A percentile compares a stretch with the other conserved stretches of the same genome.
Evolutionary conservation across 768 basidiomycete species (phyloP).

Genomic region (Mycena alexandri): DNA sequence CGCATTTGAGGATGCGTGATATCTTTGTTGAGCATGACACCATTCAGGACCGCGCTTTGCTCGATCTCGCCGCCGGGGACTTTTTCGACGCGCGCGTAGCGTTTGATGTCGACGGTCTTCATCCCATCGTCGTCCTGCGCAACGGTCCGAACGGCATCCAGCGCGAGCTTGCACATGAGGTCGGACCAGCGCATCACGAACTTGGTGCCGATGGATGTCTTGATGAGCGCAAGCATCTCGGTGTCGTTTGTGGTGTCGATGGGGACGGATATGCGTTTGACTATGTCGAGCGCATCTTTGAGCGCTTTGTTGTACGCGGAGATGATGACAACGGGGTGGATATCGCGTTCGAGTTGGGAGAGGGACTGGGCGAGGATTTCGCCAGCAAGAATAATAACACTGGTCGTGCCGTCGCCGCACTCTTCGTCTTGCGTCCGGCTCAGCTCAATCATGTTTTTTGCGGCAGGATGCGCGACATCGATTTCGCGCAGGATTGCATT

Average conservation of each 20-base stretch:
- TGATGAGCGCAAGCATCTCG: conserved; percentile 97
- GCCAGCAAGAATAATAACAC: conserved; percentile 97
- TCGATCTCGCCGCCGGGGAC: conserved; percentile 98
- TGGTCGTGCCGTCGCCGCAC: conserved; percentile 98
- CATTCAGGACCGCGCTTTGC: conserved; percentile 85
- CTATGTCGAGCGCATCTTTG: conserved; percentile 89
- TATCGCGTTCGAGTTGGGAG: conserved; percentile 93
- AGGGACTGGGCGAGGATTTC: conserved; percentile 97
- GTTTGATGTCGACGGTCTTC: conserved; percentile 97
- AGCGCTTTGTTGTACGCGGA: conserved; percentile 97
- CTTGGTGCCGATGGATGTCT: conserved; percentile 98
- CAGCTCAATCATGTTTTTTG: conserved; percentile 99
- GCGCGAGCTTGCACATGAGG: conserved; percentile 95
- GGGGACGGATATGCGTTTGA: conserved; percentile 88
- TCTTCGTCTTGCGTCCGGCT: conserved; percentile 99
- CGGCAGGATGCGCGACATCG: conserved; percentile 98
- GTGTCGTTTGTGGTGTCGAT: conserved; percentile 88
- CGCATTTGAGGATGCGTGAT: conserved; percentile 98
- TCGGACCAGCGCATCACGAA: conserved; percentile 97
- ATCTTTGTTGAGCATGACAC: conserved; percentile 99
- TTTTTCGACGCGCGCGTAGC: conserved; percentile 98
- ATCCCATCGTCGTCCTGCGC: conserved; percentile 79
- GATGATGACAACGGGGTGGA: conserved; percentile 99
- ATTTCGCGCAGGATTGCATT: conserved; percentile 99
- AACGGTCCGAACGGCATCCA: conserved; percentile 93